Base-by-base conservation (phyloP, 176 grass and related monocot species). In the Paspalum notatum region DNA sequence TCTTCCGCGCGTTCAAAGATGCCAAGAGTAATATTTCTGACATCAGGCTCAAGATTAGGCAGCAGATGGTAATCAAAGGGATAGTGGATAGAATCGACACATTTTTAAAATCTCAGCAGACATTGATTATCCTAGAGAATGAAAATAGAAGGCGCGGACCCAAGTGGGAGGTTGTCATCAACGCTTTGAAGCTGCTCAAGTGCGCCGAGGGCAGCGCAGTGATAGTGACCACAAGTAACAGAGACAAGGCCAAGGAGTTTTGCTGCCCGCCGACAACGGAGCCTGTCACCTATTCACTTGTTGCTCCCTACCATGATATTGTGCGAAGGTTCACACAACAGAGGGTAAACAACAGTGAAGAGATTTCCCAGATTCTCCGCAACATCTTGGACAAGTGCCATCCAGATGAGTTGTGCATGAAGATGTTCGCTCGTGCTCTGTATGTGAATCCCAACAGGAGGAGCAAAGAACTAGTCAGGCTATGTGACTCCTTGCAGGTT, bases 361-460 rank as follows among this genome's bases (percentile, higher is more conserved):
- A 44, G 15, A n/a, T 1, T 8, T 10, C 7, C 59, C 16, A 52
- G 1, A 71, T 72, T 32, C 18, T 56, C 1, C 38, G 3, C 1
- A 39, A 63, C 8, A 80, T 86, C 17, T 12, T 72, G 22, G 25
- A 42, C 4, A n/a, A 42, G 8, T 86, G 83, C 22, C 14, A 38
- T 0, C 9, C 47, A 27, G 0, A 62, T 80, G 76, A 53, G 15
- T 47, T 80, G 11, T 72, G 67, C 55, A 80, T 86, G 77, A 86
- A 72, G 37, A 52, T 63, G 8, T 79, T 86, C 3, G 9, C 12
- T 13, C 67, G 55, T 62, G 67, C 77, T 25, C 7, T 86, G 3
- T 37, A 63, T 8, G 40, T 53, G 6, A 86, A 86, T 1, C 66
- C 76, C 11, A 73, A 45, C 1, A 86, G 68, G 39, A 80, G 37